phyloP scores from a whole-genome alignment of 352 stramenopile genomes.

The Globisporangium perplexum region DNA sequence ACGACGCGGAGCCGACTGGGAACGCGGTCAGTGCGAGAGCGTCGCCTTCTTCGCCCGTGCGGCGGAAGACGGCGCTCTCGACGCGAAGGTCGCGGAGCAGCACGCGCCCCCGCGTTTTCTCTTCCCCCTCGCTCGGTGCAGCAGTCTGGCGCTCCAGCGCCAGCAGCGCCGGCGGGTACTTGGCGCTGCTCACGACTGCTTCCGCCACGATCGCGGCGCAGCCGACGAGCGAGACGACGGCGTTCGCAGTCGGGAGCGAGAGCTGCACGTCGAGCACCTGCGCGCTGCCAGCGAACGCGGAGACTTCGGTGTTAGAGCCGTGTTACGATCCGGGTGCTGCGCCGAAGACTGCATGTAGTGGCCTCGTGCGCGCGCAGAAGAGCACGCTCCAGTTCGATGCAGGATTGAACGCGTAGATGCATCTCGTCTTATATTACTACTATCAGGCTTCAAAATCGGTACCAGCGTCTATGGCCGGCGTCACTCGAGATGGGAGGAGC shows the following conservation, averaged over 20 bases:
- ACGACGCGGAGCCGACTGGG: neutral
- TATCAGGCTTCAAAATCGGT: neutral
- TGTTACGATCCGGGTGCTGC: too few relatives aligned
- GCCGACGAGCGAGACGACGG: conserved; percentile 4
- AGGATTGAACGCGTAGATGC: too few relatives aligned
- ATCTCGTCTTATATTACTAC: neutral
- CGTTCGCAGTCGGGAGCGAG: conserved; percentile 6
- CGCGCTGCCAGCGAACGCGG: conserved; percentile 5
- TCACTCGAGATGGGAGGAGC: conserved; percentile 2
- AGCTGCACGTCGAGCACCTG: conserved; percentile 10
- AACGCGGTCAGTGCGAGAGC: neutral
- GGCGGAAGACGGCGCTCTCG: neutral
- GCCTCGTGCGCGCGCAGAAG: too few relatives aligned
- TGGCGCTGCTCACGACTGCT: conserved; percentile 5
- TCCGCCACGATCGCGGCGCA: conserved; percentile 5
- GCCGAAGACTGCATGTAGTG: too few relatives aligned
- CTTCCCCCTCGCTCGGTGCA: neutral
- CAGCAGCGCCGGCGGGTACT: conserved; percentile 10
- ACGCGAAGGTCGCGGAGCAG: conserved; percentile 5
- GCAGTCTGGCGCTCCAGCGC: neutral
- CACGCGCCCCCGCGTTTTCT: neutral
- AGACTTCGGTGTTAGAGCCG: too few relatives aligned
- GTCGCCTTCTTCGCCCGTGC: neutral
- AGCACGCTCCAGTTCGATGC: too few relatives aligned
- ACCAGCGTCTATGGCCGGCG: too few relatives aligned